Percentiles rank a stretch among this genome's conserved stretches.
Evolutionary conservation across 306 rosid genomes (phyloP).

Genomic region (Quercus bicolor): DNA sequence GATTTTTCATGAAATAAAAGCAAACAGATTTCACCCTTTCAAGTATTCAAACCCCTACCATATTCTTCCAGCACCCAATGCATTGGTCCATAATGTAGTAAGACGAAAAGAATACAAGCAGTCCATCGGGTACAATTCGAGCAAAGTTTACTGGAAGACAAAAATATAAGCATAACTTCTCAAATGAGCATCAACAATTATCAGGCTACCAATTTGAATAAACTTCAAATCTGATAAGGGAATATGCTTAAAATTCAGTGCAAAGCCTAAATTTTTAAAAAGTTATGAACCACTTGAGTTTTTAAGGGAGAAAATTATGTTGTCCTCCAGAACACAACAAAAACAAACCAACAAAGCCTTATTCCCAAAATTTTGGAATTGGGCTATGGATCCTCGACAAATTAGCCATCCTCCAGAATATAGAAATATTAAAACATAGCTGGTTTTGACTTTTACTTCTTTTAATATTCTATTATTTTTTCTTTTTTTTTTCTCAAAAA

Average conservation of each 20-base stretch:
- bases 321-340: slow-evolving; percentile 2
- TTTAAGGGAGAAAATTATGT: neutral
- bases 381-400: too few species aligned
- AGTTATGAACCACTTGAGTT: neutral
- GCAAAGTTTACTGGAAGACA: slow-evolving; percentile 82
- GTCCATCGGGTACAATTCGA: slow-evolving; percentile 92
- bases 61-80: slow-evolving; percentile 76
- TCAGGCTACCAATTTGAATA: neutral
- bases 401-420: neutral
- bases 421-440: neutral
- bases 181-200: slow-evolving; percentile 8
- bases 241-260: neutral
- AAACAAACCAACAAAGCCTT: too few species aligned
- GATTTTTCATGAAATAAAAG: slow-evolving; percentile 12
- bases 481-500: neutral
- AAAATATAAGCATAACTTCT: slow-evolving; percentile 16
- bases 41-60: slow-evolving; percentile 38
- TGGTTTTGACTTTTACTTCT: neutral
- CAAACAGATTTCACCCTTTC: slow-evolving; percentile 24
- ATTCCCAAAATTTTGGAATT: too few species aligned
- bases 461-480: neutral
- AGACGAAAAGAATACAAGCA: slow-evolving; percentile 93
- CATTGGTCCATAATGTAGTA: slow-evolving; percentile 89
- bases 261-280: neutral
- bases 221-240: neutral